phyloP scores from a whole-genome alignment of 768 basidiomycete genomes.

The Cubamyces sp. region DNA sequence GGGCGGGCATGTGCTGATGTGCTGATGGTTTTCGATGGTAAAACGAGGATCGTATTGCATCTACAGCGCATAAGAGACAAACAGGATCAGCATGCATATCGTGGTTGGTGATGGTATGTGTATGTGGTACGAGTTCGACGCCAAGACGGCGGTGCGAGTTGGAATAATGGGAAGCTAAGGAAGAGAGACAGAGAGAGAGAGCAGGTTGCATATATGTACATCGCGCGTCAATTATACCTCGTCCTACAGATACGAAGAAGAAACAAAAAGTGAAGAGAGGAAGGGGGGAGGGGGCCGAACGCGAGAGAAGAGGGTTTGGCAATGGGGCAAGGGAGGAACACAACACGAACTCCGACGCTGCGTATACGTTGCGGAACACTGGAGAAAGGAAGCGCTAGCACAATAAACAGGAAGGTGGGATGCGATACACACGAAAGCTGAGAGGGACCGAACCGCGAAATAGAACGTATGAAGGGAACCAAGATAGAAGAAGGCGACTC shows the following conservation, averaged over 20 bases:
- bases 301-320: not conserved
- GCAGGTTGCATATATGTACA: slow-evolving; percentile 24
- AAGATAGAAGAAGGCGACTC: not conserved
- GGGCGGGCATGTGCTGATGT: not conserved
- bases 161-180: not conserved
- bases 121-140: not conserved
- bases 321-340: slow-evolving; percentile 1
- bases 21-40: too few relatives aligned
- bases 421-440: slow-evolving; percentile 2
- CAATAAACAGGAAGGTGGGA: slow-evolving; percentile 16
- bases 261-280: not conserved
- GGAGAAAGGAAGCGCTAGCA: not conserved
- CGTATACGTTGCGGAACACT: not conserved
- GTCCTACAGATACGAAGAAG: slow-evolving; percentile 17
- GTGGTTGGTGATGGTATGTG: not conserved
- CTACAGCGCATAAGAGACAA: not conserved
- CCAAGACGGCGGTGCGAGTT: too few relatives aligned
- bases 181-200: not conserved
- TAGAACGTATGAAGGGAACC: slow-evolving; percentile 1
- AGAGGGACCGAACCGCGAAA: not conserved
- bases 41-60: not conserved
- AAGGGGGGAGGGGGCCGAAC: not conserved
- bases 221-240: slow-evolving; percentile 32
- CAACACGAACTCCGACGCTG: slow-evolving; percentile 3
- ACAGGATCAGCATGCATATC: not conserved